These are phyloP conservation scores for Auricularia sp. DNA, from an alignment of 768 basidiomycete species.

Conservation along the genomic window DNA sequence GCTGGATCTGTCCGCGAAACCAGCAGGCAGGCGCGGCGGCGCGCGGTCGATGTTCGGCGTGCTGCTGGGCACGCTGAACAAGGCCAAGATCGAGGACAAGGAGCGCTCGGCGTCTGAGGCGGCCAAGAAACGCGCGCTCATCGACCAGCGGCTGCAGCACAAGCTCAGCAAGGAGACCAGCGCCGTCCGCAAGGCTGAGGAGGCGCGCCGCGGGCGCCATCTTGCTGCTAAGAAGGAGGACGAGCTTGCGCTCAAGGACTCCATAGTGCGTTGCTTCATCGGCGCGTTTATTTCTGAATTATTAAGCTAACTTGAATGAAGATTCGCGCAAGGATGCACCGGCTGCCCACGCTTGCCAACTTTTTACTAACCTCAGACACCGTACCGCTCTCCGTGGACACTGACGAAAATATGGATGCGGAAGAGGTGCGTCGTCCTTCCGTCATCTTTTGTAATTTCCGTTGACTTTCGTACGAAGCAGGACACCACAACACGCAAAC, in stretches of 20 bases:
- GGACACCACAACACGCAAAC: conserved; percentile 44
- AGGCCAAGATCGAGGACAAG: conserved; percentile 80
- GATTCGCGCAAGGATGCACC: conserved; percentile 64
- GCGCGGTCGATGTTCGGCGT: conserved; percentile 85
- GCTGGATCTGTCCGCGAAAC: not conserved
- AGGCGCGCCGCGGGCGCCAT: conserved; percentile 76
- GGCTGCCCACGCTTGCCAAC: conserved; percentile 62
- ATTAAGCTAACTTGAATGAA: conserved; percentile 17
- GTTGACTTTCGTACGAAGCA: conserved; percentile 32
- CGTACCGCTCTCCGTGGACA: conserved; percentile 24
- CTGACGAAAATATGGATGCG: conserved; percentile 20
- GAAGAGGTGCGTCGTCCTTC: conserved; percentile 10
- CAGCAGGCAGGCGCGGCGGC: conserved; percentile 19
- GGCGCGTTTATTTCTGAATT: not conserved
- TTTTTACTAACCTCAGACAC: conserved; percentile 68
- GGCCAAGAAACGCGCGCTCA: conserved; percentile 73
- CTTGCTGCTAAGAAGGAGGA: conserved; percentile 70
- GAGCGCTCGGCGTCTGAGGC: conserved; percentile 79
- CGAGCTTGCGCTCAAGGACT: conserved; percentile 71
- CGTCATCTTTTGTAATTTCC: conserved; percentile 18
- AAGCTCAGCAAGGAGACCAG: conserved; percentile 81
- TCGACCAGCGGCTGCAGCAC: conserved; percentile 76
- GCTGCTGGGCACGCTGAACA: conserved; percentile 72
- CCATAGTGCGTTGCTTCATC: conserved; percentile 44
- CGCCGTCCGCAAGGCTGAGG: conserved; percentile 74